phyloP scores from a whole-genome alignment of 768 basidiomycete genomes.

The Neoboletus subvelutipes region DNA sequence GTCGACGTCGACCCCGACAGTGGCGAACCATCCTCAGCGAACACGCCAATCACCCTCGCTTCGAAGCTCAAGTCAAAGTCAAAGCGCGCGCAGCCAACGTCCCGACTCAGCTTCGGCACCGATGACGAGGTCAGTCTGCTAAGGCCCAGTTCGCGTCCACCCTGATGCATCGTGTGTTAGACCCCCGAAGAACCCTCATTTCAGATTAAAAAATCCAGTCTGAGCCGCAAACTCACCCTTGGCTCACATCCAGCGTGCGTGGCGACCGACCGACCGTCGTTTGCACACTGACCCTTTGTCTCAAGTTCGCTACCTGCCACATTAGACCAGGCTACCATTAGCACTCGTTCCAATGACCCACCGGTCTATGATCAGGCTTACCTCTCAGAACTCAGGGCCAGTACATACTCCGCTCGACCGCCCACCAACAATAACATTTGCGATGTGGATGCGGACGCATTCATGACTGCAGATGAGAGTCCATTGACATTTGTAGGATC shows the following conservation, averaged over 20 bases:
- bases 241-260: conserved; percentile 54
- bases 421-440: conserved; percentile 39
- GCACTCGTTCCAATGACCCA: conserved; percentile 42
- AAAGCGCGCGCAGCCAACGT: conserved; percentile 64
- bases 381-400: conserved; percentile 76
- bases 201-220: conserved; percentile 76
- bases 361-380: conserved; percentile 73
- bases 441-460: conserved; percentile 54
- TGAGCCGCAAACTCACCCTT: conserved; percentile 65
- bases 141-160: conserved; percentile 3
- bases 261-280: neutral
- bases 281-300: conserved; percentile 13
- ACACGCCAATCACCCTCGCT: conserved; percentile 61
- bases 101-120: conserved; percentile 76
- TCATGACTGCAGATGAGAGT: conserved; percentile 42
- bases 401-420: conserved; percentile 59
- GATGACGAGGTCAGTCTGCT: conserved; percentile 55
- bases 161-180: conserved; percentile 40
- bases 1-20: conserved; percentile 34
- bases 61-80: conserved; percentile 70
- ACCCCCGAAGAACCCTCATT: conserved; percentile 64
- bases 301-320: conserved; percentile 42
- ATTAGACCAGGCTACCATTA: conserved; percentile 57
- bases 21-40: neutral
- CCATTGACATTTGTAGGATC: conserved; percentile 33